These are phyloP conservation scores for Suaeda aralocaspica DNA, from an alignment of 148 eudicot genomes.

Conservation along the genomic window DNA sequence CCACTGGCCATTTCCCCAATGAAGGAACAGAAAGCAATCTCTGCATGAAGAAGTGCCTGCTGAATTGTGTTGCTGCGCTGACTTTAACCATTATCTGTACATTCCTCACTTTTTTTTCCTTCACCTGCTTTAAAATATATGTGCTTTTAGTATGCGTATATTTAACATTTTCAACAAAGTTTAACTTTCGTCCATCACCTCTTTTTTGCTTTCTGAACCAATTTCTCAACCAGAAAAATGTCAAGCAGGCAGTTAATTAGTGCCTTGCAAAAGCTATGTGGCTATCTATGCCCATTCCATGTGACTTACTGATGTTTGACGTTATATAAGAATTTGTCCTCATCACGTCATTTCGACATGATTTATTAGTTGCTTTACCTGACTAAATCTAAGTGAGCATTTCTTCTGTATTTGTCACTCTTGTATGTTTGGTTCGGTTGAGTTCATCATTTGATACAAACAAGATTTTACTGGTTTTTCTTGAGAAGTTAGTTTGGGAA, in stretches of 20 bases:
- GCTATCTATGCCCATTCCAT: neutral
- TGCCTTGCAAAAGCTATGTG: neutral
- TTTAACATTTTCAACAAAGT: constrained; percentile 55
- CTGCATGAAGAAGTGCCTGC: constrained; percentile 45
- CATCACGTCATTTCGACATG: neutral
- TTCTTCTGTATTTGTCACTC: neutral
- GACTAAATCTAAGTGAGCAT: neutral
- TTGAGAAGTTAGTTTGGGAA: neutral
- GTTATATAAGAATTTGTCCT: neutral
- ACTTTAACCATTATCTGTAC: constrained; percentile 44
- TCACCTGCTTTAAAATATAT: constrained; percentile 58
- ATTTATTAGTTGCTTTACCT: neutral
- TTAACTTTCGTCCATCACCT: constrained; percentile 50
- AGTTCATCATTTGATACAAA: neutral
- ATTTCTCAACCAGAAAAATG: constrained; percentile 15
- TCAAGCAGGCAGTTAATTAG: constrained; percentile 26
- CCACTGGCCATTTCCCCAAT: constrained; percentile 62
- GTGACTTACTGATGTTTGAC: neutral
- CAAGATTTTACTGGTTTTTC: neutral
- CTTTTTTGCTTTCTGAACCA: constrained; percentile 32
- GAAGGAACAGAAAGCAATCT: constrained; percentile 53
- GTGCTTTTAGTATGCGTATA: constrained; percentile 51
- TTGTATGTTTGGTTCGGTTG: neutral
- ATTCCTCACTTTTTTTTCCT: constrained; percentile 51
- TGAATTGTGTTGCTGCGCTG: constrained; percentile 45